Evolutionary conservation across 2,329 filamentous ascomycete species (phyloP).

Genomic region (Cucurbitaria berberidis): DNA sequence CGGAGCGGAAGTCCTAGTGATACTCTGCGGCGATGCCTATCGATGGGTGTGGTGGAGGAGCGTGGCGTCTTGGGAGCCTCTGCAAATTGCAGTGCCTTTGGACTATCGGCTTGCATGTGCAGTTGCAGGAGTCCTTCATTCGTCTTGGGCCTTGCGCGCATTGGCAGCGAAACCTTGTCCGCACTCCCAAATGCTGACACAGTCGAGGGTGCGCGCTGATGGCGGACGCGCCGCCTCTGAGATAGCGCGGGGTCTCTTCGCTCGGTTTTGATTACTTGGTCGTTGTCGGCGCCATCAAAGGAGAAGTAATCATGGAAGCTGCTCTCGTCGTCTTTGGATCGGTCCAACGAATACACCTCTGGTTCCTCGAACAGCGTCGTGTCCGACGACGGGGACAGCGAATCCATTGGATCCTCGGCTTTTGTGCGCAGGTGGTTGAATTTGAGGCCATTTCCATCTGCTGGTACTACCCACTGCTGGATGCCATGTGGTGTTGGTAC

Average conservation of each 20-base stretch:
- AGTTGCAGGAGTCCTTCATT: slow-evolving; percentile 31
- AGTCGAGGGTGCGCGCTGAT: slow-evolving; percentile 21
- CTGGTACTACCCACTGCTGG: slow-evolving; percentile 17
- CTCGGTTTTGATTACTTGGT: slow-evolving; percentile 15
- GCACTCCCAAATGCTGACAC: slow-evolving; percentile 17
- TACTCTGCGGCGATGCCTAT: slow-evolving; percentile 16
- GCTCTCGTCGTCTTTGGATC: slow-evolving; percentile 15
- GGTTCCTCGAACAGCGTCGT: slow-evolving; percentile 30
- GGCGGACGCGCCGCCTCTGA: slow-evolving; percentile 19
- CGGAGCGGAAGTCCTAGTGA: slow-evolving; percentile 30
- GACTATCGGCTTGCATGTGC: slow-evolving; percentile 15
- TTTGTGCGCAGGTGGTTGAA: slow-evolving; percentile 20
- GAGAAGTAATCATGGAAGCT: slow-evolving; percentile 19
- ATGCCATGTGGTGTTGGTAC: slow-evolving; percentile 11
- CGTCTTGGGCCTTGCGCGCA: slow-evolving; percentile 23
- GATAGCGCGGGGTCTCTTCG: slow-evolving; percentile 10
- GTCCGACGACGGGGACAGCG: slow-evolving; percentile 22
- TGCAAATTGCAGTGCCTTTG: slow-evolving; percentile 10
- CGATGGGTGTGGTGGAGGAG: slow-evolving; percentile 14
- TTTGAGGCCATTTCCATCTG: slow-evolving; percentile 20
- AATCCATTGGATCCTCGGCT: slow-evolving; percentile 16
- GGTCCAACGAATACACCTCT: slow-evolving; percentile 23
- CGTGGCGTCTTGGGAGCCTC: slow-evolving; percentile 1
- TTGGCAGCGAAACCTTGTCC: slow-evolving; percentile 13
- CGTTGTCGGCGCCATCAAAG: slow-evolving; percentile 14